Percentiles rank a stretch among this genome's conserved stretches.
phyloP scores from a whole-genome alignment of 441 rosid genomes.

The Aleurites moluccanus region DNA sequence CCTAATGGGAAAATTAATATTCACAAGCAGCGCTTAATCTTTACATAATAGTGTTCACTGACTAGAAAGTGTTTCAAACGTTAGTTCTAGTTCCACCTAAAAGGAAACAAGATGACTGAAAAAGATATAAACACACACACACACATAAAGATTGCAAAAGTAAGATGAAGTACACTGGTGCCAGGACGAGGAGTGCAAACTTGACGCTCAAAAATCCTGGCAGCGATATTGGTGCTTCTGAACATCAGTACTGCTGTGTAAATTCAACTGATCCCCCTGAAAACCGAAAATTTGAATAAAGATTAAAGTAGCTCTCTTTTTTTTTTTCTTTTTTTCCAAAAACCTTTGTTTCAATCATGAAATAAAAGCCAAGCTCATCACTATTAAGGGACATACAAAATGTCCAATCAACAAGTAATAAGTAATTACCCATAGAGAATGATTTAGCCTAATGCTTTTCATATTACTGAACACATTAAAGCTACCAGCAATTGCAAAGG shows the following conservation, averaged over 20 bases:
- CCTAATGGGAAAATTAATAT: neutral
- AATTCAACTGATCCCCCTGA: conserved; percentile 15
- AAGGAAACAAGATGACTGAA: neutral
- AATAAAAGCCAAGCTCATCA: neutral
- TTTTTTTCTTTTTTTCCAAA: neutral
- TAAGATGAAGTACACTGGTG: conserved; percentile 48
- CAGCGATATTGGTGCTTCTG: conserved; percentile 65
- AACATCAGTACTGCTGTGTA: conserved; percentile 46
- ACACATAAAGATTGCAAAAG: conserved; percentile 2
- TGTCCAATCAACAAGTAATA: neutral
- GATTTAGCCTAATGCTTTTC: neutral
- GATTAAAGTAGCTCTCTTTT: neutral
- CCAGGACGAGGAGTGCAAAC: conserved; percentile 72
- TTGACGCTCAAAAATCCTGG: conserved; percentile 94
- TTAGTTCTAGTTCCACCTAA: neutral
- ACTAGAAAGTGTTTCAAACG: neutral
- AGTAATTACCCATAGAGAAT: neutral
- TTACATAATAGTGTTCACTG: neutral
- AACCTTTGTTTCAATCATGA: neutral
- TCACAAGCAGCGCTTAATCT: neutral
- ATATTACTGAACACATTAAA: neutral
- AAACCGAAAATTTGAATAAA: neutral
- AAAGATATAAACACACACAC: neutral
- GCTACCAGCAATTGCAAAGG: neutral
- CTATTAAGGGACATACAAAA: neutral